A percentile compares a stretch with the other conserved stretches of the same genome.
phyloP scores from a whole-genome alignment of 2,329 filamentous ascomycete species.

The Zelopaecilomyces penicillatus region DNA sequence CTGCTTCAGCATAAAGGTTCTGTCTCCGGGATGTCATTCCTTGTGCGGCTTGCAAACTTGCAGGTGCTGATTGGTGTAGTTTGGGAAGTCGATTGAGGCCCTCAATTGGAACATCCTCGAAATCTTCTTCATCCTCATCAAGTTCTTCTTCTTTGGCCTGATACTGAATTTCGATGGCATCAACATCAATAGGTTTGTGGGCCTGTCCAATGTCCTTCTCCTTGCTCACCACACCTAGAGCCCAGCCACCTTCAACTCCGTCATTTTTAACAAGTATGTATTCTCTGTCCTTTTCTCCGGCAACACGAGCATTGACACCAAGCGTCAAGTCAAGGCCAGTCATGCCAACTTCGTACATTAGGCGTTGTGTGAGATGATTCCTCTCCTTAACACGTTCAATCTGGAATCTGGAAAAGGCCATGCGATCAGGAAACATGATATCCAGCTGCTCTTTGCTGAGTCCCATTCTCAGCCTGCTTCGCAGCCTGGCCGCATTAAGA shows the following conservation, averaged over 20 bases:
- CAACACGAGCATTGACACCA: constrained; percentile 57
- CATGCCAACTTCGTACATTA: constrained; percentile 95
- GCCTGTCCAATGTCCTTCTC: constrained; percentile 71
- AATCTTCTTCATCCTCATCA: constrained; percentile 68
- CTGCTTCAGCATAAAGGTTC: constrained; percentile 24
- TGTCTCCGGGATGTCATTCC: constrained; percentile 18
- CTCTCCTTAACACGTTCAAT: constrained; percentile 89
- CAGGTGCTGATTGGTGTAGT: constrained; percentile 12
- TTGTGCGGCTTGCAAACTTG: constrained; percentile 18
- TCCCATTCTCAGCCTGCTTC: constrained; percentile 88
- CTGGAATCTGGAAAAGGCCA: constrained; percentile 95
- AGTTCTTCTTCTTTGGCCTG: constrained; percentile 51
- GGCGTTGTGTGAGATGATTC: constrained; percentile 85
- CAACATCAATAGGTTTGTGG: constrained; percentile 88
- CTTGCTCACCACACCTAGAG: constrained; percentile 82
- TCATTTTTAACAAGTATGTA: constrained; percentile 96
- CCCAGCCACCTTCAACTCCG: constrained; percentile 91
- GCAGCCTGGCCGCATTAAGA: constrained; percentile 80
- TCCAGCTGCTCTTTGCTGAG: constrained; percentile 94
- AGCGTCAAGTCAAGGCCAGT: constrained; percentile 65
- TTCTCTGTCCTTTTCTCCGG: constrained; percentile 81
- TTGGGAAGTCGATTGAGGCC: constrained; percentile 79
- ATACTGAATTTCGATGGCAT: constrained; percentile 52
- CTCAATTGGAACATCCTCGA: constrained; percentile 89
- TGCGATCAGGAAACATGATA: constrained; percentile 91